Evolutionary conservation across 75 land plant genomes (phyloP).

Genomic region (Cryptomeria japonica): DNA sequence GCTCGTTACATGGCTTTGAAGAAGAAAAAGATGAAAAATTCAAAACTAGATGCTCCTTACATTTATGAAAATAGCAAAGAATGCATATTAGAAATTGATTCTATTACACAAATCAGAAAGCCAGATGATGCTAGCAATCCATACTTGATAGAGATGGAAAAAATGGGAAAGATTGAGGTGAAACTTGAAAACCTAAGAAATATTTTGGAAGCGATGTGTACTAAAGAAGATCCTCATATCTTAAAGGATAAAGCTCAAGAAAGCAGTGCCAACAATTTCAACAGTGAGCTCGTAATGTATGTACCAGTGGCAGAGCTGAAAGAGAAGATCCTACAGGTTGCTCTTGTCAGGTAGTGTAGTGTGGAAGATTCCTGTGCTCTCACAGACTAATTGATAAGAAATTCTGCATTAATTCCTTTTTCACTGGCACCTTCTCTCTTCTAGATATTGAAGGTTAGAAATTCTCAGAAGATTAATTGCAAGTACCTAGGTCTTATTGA

Average conservation of each 20-base stretch:
- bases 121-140: constrained; percentile 4
- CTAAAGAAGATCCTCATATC: not conserved
- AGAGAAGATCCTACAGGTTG: constrained; percentile 33
- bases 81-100: not conserved
- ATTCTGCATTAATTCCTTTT: not conserved
- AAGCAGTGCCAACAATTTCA: constrained; percentile 2
- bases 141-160: constrained; percentile 41
- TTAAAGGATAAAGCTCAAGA: constrained; percentile 10
- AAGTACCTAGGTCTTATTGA: not conserved
- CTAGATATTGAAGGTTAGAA: not conserved
- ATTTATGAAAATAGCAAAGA: not conserved
- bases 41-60: not conserved
- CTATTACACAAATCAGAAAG: not conserved
- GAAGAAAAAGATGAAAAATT: constrained; percentile 50
- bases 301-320: constrained; percentile 60
- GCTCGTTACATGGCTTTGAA: constrained; percentile 66
- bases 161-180: constrained; percentile 26
- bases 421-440: not conserved
- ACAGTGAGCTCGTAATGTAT: constrained; percentile 29
- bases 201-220: constrained; percentile 6
- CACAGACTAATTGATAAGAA: not conserved
- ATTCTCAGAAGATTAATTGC: not conserved
- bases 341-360: constrained; percentile 8
- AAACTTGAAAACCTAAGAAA: constrained; percentile 34
- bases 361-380: not conserved